Conservation (phyloP, 2,329 filamentous ascomycete genomes). For the Venturia carpophila region DNA sequence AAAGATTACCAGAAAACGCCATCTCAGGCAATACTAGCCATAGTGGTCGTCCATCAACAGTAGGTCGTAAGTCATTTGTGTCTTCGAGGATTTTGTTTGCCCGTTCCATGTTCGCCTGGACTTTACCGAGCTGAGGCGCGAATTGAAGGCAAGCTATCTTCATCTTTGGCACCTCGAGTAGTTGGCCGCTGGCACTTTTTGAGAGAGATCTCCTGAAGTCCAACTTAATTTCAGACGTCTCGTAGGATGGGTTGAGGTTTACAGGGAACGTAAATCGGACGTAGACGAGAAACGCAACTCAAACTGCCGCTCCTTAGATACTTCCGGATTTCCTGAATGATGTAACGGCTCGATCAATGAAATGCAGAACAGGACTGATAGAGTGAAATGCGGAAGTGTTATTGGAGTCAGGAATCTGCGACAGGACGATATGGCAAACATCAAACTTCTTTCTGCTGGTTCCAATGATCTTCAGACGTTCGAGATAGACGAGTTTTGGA, state of each 20-base stretch:
- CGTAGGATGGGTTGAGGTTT: neutral
- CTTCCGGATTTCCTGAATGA: too few relatives aligned
- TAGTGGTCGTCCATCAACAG: constrained; percentile 10
- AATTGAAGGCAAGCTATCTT: constrained; percentile 66
- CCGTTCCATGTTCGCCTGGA: constrained; percentile 61
- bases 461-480: too few relatives aligned
- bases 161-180: constrained; percentile 41
- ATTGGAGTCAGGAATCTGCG: too few relatives aligned
- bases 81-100: constrained; percentile 56
- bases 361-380: too few relatives aligned
- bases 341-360: too few relatives aligned
- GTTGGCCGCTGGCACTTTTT: neutral
- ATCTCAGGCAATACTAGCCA: constrained; percentile 69
- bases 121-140: constrained; percentile 59
- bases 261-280: neutral
- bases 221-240: neutral
- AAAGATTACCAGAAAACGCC: constrained; percentile 57
- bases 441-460: too few relatives aligned
- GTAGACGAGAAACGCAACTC: neutral
- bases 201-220: neutral
- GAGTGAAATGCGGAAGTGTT: too few relatives aligned
- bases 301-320: too few relatives aligned
- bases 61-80: constrained; percentile 36
- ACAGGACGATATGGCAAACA: too few relatives aligned
- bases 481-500: too few relatives aligned